Evolutionary conservation across 1,139 yeast genomes (phyloP), one percentile per base, ranked within the genome.

Genomic region (Geotrichum klebahnii): DNA sequence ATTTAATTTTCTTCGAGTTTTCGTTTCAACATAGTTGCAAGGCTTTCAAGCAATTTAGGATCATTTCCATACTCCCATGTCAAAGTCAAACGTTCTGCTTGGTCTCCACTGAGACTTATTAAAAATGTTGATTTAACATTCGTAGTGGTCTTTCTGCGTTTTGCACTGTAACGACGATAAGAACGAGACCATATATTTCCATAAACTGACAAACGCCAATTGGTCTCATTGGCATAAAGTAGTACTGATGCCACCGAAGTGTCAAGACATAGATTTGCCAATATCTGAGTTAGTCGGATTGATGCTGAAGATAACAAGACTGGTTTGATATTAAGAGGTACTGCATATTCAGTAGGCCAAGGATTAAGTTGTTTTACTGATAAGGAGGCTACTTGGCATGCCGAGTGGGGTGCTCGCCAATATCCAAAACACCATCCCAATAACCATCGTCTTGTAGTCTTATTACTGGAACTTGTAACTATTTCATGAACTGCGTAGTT

Each of bases 401-500:
- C 42, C n/a, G 34, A 29, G 10, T 36, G 20, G 3, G 44, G 44
- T 6, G 48, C 34, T 17, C 63, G 56, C n/a, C 14, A 20, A 5
- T 9, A 10, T 3, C 57, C 48, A 46, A 60, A 61, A 1, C 71
- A 66, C 78, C 78, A 74, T 29, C 66, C 74, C 1, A 73, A 47
- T 2, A 70, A 60, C 78, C 78, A 74, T 42, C 77, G 57, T 23
- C 63, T 59, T 0, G 77, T 64, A 1, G 52, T 16, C 6, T 12
- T n/a, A 14, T 5, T 6, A 16, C 42, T 14, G 3, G 32, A 38
- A 14, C 42, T 35, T 19, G 47, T 44, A 2, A 38, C 50, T 62
- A 55, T 62, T 57, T 52, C 66, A 59, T 19, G 73, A 49, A 47
- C 61, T 59, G 59, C 62, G 38, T 61, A 73, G 46, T 68, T 68